A percentile compares a stretch with the other conserved stretches of the same genome.
phyloP scores from a whole-genome alignment of 2,329 filamentous ascomycete species.

The Aureobasidium sp. region DNA sequence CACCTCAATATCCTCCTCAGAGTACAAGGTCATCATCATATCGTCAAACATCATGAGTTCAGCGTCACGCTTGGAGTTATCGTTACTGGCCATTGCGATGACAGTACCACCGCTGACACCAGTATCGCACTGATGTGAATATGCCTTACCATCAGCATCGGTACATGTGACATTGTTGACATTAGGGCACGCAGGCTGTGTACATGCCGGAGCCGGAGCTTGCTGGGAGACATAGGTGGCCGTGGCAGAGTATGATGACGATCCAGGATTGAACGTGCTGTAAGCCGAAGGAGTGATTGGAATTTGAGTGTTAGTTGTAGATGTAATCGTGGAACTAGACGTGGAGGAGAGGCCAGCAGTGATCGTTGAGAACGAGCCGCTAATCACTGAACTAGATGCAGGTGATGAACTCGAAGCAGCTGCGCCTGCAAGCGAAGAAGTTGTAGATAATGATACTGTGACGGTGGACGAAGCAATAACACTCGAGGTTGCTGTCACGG shows the following conservation, averaged over 20 bases:
- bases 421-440: not conserved
- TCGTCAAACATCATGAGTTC: slow-evolving; percentile 12
- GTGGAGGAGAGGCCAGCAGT: not conserved
- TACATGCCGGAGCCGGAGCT: slow-evolving; percentile 9
- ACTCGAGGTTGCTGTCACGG: not conserved
- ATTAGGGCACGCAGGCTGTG: not conserved
- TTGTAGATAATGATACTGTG: too few species aligned
- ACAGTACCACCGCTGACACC: slow-evolving; percentile 9
- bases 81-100: not conserved
- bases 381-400: not conserved
- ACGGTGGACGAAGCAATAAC: not conserved
- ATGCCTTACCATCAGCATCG: slow-evolving; percentile 15
- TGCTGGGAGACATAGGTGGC: slow-evolving; percentile 7
- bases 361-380: not conserved
- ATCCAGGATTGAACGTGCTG: not conserved
- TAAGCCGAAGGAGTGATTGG: slow-evolving; percentile 4
- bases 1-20: not conserved
- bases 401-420: not conserved
- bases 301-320: not conserved
- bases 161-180: slow-evolving; percentile 9
- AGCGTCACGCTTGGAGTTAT: slow-evolving; percentile 2
- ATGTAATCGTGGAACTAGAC: not conserved
- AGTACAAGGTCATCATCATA: slow-evolving; percentile 7
- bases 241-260: not conserved
- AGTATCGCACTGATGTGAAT: slow-evolving; percentile 1